Base-by-base conservation (phyloP, 139 green algal genomes). In the Chlorella sp. region DNA sequence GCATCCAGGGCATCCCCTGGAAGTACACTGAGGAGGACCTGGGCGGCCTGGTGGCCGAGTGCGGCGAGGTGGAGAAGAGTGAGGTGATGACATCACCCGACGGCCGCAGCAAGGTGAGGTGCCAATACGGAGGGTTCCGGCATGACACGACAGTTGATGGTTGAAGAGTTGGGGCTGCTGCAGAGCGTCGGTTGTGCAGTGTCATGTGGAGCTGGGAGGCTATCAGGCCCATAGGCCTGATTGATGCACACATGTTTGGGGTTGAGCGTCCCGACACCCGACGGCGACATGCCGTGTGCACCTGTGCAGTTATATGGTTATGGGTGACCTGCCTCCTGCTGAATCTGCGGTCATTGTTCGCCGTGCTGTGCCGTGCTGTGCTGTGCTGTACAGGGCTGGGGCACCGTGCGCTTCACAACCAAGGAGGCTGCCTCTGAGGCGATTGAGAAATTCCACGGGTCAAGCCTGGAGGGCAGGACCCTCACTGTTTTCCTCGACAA, bases 1-100 rank as follows among this genome's bases (percentile, higher is more conserved):
- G 95, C 63, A 89, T 97, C 29, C 90, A 95, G 65, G 92, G 94
- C 78, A 89, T 97, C 42, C 91, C 93, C 36, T 97, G 90, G 90
- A 81, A 78, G 36, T 96, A 90, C 81, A 94, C 82, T 20, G 87
- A 83, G 78, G 73, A 89, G 62, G 87, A 97, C 73, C 84, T 97
- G 27, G 87, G 87, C 77, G 83, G 87, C 27, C 82, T 94, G 72
- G 93, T 96, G 73, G 74, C 76, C 4, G 80, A 90, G 64, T 76
- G 81, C 65, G 90, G 82, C 29, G 74, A 82, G 51, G 84, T 95
- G 36, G 87, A 84, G 72, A 70, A 75, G 5, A 89, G 90, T 6
- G 90, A 95, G 33, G 84, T 97, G 6, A 84, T 91, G 61, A 86
- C 80, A 5, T 86, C 88, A 34, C 76, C 83, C 42, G 90, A 96